These are phyloP conservation scores for Canariomyces notabilis DNA, from an alignment of 2,329 filamentous ascomycete species.

Conservation along the genomic window DNA sequence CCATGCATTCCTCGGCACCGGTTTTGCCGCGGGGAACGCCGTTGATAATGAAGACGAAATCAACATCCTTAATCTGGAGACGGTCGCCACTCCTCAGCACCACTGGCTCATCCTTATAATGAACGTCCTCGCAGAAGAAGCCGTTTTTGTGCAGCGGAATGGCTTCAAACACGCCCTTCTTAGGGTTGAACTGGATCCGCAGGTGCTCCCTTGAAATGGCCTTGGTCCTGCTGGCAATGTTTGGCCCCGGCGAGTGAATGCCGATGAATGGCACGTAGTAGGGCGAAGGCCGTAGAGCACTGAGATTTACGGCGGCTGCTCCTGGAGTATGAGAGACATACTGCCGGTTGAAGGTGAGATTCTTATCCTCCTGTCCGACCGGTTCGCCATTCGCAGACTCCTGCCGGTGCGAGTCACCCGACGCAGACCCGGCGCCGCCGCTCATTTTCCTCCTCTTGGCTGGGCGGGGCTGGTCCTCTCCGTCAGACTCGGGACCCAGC, in stretches of 20 bases:
- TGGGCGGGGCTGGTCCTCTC: conserved; percentile 39
- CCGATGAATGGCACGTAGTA: conserved; percentile 61
- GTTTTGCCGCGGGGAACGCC: conserved; percentile 53
- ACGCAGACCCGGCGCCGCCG: conserved; percentile 13
- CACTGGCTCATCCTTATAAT: conserved; percentile 51
- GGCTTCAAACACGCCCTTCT: conserved; percentile 60
- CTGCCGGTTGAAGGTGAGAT: conserved; percentile 52
- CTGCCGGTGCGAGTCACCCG: conserved; percentile 16
- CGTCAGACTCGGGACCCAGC: conserved; percentile 57
- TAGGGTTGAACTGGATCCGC: conserved; percentile 64
- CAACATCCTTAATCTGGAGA: conserved; percentile 68
- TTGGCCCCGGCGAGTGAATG: conserved; percentile 64
- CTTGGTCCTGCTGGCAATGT: conserved; percentile 60
- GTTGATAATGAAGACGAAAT: conserved; percentile 64
- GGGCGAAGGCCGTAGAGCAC: conserved; percentile 55
- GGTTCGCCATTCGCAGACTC: conserved; percentile 15
- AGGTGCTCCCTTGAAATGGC: conserved; percentile 70
- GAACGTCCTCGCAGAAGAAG: conserved; percentile 60
- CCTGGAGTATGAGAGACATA: conserved; percentile 57
- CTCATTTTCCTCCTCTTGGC: conserved; percentile 36
- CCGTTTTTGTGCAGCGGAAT: conserved; percentile 59
- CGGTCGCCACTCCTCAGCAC: conserved; percentile 58
- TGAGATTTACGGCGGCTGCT: conserved; percentile 55
- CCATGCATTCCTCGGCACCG: conserved; percentile 49
- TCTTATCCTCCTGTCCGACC: conserved; percentile 32